These are phyloP conservation scores for Cairneyella variabilis DNA, from an alignment of 495 filamentous ascomycete genomes.

Conservation along the genomic window DNA sequence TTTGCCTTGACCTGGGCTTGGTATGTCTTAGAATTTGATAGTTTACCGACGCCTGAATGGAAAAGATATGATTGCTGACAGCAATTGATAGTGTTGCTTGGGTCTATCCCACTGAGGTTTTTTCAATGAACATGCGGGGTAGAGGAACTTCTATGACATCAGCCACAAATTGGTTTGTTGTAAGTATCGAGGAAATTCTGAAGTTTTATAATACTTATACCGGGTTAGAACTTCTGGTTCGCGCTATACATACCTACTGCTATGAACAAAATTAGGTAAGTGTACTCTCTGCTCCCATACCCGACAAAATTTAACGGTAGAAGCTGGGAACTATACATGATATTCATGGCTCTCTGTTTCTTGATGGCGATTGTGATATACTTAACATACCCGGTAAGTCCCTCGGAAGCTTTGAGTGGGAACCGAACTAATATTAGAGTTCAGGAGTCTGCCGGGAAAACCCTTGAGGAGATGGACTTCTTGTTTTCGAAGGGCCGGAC, in stretches of 20 bases:
- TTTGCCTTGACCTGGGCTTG: too few species aligned
- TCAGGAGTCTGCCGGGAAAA: slow-evolving; percentile 16
- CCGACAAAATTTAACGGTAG: too few species aligned
- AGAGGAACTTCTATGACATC: background rate
- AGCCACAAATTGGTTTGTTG: background rate
- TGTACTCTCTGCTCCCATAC: too few species aligned
- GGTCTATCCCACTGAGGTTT: background rate
- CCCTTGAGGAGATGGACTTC: slow-evolving; percentile 28
- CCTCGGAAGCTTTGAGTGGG: too few species aligned
- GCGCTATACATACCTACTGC: background rate
- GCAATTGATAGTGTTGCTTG: too few species aligned
- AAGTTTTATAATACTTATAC: too few species aligned
- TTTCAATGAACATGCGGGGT: background rate
- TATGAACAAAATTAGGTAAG: background rate
- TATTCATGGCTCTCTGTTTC: background rate
- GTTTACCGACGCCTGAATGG: too few species aligned
- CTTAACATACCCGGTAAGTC: background rate
- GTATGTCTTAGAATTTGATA: too few species aligned
- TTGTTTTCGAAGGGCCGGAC: slow-evolving; percentile 19
- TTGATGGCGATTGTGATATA: background rate
- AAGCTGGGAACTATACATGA: background rate
- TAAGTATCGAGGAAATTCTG: too few species aligned
- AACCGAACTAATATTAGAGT: too few species aligned
- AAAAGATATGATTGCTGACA: too few species aligned
- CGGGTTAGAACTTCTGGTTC: background rate